Evolutionary conservation across 164 flowering plant species (phyloP).

Genomic region (Cinnamomum micranthum): DNA sequence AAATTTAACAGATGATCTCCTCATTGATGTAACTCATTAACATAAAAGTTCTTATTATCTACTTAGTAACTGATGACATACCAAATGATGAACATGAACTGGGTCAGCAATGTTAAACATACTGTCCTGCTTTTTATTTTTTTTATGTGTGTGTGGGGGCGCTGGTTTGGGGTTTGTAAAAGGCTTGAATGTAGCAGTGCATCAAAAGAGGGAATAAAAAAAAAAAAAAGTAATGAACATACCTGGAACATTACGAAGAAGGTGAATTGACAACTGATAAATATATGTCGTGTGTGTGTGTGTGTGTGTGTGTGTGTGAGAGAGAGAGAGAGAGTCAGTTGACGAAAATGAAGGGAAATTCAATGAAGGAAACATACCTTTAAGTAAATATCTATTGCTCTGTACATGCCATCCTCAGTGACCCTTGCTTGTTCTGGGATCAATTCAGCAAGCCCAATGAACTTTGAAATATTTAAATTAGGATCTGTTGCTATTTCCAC

Average conservation of each 20-base stretch:
- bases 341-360: background rate
- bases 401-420: slow-evolving; percentile 90
- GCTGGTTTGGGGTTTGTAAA: too few species aligned
- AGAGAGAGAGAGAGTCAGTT: background rate
- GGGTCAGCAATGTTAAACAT: too few species aligned
- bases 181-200: background rate
- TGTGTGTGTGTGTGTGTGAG: too few species aligned
- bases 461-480: slow-evolving; percentile 56
- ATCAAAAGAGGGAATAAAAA: background rate
- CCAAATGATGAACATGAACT: too few species aligned
- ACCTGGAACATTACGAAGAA: background rate
- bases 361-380: slow-evolving; percentile 45
- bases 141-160: too few species aligned
- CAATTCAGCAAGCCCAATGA: slow-evolving; percentile 64
- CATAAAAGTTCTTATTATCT: too few species aligned
- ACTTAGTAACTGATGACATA: too few species aligned
- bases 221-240: background rate
- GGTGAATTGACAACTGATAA: background rate
- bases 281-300: too few species aligned
- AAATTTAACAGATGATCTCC: too few species aligned
- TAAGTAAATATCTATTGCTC: slow-evolving; percentile 88
- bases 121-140: too few species aligned
- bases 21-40: too few species aligned
- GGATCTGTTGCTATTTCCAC: slow-evolving; percentile 90
- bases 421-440: slow-evolving; percentile 73